Evolutionary conservation across 495 filamentous ascomycete genomes (phyloP).

Genomic region (Ascodesmis nigricans): DNA sequence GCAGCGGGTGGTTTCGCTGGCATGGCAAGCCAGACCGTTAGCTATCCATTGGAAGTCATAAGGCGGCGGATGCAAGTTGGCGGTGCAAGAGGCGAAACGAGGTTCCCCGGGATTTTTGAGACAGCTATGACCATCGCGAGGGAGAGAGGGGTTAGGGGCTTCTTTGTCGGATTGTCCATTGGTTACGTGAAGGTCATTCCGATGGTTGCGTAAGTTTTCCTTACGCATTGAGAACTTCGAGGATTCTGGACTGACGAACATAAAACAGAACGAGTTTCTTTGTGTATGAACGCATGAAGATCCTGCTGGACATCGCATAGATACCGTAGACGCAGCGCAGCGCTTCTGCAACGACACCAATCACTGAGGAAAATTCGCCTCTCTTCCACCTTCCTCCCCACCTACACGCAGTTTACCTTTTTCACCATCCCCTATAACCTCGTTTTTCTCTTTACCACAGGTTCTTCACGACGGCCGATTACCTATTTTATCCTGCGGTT

Average conservation of each 20-base stretch:
- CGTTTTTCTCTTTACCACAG: no score
- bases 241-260: neutral
- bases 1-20: slow-evolving; percentile 66
- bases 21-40: slow-evolving; percentile 67
- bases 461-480: no score
- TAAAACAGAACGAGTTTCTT: slow-evolving; percentile 26
- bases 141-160: slow-evolving; percentile 59
- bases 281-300: slow-evolving; percentile 67
- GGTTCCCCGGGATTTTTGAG: slow-evolving; percentile 51
- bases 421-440: no score
- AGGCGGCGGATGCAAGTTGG: slow-evolving; percentile 87
- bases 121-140: slow-evolving; percentile 49
- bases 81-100: slow-evolving; percentile 78
- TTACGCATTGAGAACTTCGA: no score
- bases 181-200: slow-evolving; percentile 89
- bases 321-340: no score
- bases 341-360: no score
- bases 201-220: slow-evolving; percentile 53
- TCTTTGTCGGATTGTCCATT: slow-evolving; percentile 82
- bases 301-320: slow-evolving; percentile 42
- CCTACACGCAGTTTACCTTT: no score
- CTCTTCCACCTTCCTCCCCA: no score
- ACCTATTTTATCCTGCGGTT: no score
- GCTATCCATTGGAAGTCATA: slow-evolving; percentile 85
- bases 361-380: no score